These are phyloP conservation scores for Auricularia auricula-judae DNA, from an alignment of 768 basidiomycete species.

Conservation along the genomic window DNA sequence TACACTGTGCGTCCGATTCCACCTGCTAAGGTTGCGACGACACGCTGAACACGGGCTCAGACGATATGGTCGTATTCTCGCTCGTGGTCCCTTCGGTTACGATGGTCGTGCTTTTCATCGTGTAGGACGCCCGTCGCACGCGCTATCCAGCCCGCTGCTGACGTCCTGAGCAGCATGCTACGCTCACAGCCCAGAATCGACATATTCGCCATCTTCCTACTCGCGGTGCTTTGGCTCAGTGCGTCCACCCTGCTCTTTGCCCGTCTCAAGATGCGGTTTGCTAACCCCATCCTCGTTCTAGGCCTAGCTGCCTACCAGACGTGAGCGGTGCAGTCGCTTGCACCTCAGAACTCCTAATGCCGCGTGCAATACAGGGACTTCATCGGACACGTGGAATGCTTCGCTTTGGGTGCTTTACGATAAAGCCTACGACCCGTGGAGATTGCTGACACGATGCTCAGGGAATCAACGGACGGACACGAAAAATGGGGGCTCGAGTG, in stretches of 20 bases:
- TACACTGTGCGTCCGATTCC: conserved; percentile 38
- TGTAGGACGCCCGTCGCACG: conserved; percentile 27
- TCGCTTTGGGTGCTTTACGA: conserved; percentile 23
- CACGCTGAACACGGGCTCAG: neutral
- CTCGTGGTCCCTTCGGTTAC: conserved; percentile 56
- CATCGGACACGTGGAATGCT: conserved; percentile 55
- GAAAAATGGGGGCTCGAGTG: conserved; percentile 41
- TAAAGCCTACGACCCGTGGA: neutral
- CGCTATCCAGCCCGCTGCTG: conserved; percentile 5
- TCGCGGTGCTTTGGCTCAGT: conserved; percentile 64
- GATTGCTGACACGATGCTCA: neutral
- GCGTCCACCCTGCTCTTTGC: conserved; percentile 15
- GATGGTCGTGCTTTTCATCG: conserved; percentile 47
- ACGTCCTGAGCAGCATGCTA: conserved; percentile 36
- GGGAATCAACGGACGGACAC: conserved; percentile 31
- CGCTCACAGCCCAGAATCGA: conserved; percentile 63
- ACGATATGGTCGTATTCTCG: conserved; percentile 44
- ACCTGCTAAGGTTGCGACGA: neutral
- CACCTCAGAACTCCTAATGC: neutral
- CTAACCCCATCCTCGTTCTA: neutral
- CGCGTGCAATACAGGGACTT: conserved; percentile 40
- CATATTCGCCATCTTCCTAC: conserved; percentile 37
- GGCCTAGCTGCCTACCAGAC: no score
- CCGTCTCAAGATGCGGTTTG: conserved; percentile 1
- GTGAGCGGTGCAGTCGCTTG: no score